Evolutionary conservation across 345 rosid species (phyloP).

Genomic region (Eutrema heterophyllum): DNA sequence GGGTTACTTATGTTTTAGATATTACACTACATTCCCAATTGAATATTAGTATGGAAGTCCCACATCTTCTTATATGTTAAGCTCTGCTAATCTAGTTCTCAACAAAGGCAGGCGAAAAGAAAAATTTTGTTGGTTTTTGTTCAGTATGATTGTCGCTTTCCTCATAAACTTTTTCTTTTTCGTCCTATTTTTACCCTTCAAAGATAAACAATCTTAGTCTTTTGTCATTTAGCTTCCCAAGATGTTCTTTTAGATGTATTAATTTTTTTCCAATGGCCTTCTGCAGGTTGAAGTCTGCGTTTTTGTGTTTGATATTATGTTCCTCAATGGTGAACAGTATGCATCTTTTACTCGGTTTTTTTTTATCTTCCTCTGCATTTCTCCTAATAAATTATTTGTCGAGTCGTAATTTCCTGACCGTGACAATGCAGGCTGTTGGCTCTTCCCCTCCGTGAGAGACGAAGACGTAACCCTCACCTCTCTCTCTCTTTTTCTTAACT

Average conservation of each 20-base stretch:
- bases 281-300: slow-evolving; percentile 83
- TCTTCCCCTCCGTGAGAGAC: slow-evolving; percentile 60
- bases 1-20: not conserved
- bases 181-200: not conserved
- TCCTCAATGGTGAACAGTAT: slow-evolving; percentile 77
- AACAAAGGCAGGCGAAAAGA: not conserved
- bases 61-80: not conserved
- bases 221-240: not conserved
- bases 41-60: not conserved
- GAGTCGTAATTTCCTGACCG: not conserved
- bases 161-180: not conserved
- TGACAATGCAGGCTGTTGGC: slow-evolving; percentile 56
- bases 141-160: not conserved
- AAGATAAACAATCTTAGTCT: not conserved
- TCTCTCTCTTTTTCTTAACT: slow-evolving; percentile 10
- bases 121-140: not conserved
- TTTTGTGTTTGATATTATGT: slow-evolving; percentile 86
- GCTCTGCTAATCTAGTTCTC: not conserved
- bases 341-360: slow-evolving; percentile 28
- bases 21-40: not conserved
- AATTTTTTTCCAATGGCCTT: slow-evolving; percentile 7
- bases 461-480: slow-evolving; percentile 42
- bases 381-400: not conserved
- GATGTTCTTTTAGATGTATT: not conserved
- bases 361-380: not conserved